Conservation (phyloP, 257 asterid genomes). For the Penstemon newberryi region DNA sequence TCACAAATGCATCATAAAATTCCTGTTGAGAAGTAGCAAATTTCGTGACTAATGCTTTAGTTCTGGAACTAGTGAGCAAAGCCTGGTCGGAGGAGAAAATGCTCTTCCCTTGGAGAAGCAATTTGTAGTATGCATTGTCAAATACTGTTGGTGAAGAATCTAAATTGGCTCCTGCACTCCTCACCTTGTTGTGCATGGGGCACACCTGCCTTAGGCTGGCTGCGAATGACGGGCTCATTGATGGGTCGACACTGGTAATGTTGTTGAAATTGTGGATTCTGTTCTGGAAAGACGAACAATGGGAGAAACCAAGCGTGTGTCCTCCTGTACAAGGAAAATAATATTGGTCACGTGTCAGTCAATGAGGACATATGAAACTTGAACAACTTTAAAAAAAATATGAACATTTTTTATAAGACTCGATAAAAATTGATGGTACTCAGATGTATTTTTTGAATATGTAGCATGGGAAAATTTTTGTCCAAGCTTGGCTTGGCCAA, state of each 20-base stretch:
- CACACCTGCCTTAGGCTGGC: constrained; percentile 50
- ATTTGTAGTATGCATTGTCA: constrained; percentile 70
- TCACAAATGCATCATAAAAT: constrained; percentile 58
- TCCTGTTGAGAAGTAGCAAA: constrained; percentile 64
- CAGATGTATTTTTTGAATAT: background rate
- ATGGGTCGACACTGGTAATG: constrained; percentile 72
- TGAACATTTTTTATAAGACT: too few relatives aligned
- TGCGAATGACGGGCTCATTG: constrained; percentile 62
- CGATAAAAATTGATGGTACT: background rate
- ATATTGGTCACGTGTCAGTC: too few relatives aligned
- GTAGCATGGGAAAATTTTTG: too few relatives aligned
- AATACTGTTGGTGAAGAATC: constrained; percentile 72
- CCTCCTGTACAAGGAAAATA: constrained; percentile 48
- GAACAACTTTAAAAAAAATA: too few relatives aligned
- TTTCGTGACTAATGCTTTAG: constrained; percentile 50
- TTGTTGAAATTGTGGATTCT: constrained; percentile 68
- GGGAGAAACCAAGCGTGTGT: constrained; percentile 84
- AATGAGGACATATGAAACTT: background rate
- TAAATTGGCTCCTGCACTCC: constrained; percentile 62
- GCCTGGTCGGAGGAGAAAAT: constrained; percentile 77
- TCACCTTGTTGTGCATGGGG: constrained; percentile 46
- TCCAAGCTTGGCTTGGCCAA: too few relatives aligned
- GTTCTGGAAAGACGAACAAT: constrained; percentile 67
- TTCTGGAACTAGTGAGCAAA: constrained; percentile 49
- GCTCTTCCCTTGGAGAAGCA: constrained; percentile 49